A percentile compares a stretch with the other conserved stretches of the same genome.
Evolutionary conservation across 2,329 filamentous ascomycete species (phyloP).

Genomic region (Lachnellula hyalina): DNA sequence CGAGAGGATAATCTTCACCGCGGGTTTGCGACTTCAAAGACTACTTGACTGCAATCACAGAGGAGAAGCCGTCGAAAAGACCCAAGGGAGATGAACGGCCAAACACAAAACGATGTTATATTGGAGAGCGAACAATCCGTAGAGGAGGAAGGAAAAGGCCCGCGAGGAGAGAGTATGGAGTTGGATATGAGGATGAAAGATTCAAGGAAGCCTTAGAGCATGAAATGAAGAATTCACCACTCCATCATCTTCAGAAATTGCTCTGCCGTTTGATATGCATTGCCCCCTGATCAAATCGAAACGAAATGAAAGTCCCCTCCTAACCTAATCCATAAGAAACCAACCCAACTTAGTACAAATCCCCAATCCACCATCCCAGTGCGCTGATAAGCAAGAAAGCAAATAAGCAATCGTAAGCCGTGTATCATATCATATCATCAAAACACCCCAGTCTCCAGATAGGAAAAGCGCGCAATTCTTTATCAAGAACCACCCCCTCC

Average conservation of each 20-base stretch:
- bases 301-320: neutral
- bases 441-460: neutral
- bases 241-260: neutral
- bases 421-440: neutral
- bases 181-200: no score
- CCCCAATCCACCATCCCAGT: neutral
- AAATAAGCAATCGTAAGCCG: no score
- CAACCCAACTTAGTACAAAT: neutral
- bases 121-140: no score
- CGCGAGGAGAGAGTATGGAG: no score
- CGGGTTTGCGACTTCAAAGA: no score
- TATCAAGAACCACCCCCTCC: neutral
- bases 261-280: no score
- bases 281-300: neutral
- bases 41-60: no score
- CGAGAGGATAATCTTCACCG: no score
- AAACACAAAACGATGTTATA: neutral
- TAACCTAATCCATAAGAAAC: neutral
- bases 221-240: neutral
- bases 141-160: no score
- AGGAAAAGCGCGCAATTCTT: neutral
- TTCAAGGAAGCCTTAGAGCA: neutral
- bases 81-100: neutral
- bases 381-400: neutral
- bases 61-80: no score